phyloP scores from a whole-genome alignment of 768 basidiomycete genomes.

The Tulasnella sp. region DNA sequence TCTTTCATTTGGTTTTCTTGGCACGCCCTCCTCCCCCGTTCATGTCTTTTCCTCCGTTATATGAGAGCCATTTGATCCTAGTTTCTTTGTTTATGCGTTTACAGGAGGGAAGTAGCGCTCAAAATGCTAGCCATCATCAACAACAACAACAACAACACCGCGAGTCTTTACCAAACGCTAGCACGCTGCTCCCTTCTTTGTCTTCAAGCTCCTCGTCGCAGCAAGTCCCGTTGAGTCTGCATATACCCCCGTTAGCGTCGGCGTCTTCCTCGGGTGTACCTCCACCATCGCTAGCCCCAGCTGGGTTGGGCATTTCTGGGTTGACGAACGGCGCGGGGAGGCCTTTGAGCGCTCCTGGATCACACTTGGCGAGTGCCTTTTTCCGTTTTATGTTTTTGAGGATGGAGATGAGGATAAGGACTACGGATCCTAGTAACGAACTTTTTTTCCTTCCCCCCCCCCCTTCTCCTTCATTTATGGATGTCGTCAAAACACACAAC shows the following conservation, averaged over 20 bases:
- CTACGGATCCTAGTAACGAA: conserved; percentile 12
- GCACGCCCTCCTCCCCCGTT: neutral
- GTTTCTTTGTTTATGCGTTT: conserved; percentile 12
- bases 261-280: neutral
- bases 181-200: neutral
- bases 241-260: neutral
- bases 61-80: conserved; percentile 16
- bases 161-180: neutral
- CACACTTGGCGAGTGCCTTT: conserved; percentile 11
- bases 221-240: neutral
- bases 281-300: neutral
- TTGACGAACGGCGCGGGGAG: neutral
- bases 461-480: neutral
- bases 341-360: neutral
- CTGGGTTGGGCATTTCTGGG: neutral
- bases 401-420: neutral
- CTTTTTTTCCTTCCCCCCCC: neutral
- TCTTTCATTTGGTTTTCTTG: neutral
- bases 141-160: neutral
- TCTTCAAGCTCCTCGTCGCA: neutral
- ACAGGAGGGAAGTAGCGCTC: neutral
- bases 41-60: neutral
- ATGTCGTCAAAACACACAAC: neutral
- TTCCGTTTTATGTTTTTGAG: neutral
- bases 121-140: neutral